phyloP scores from a whole-genome alignment of 2,329 filamentous ascomycete genomes.

The Aschersonia sp. region DNA sequence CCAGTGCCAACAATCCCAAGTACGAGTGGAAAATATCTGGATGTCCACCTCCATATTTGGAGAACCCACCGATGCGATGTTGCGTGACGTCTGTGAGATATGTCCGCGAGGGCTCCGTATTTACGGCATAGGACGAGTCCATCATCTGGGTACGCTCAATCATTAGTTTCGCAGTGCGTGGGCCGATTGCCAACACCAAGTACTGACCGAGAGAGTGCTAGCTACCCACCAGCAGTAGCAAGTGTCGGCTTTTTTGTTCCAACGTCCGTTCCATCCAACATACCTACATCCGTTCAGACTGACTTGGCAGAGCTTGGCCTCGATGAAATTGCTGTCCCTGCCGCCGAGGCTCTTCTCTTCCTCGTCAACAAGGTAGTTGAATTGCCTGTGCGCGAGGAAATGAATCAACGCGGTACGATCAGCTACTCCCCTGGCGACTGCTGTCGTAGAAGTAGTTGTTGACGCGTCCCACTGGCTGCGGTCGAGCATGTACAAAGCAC shows the following conservation, averaged over 20 bases:
- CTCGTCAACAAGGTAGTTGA: conserved; percentile 36
- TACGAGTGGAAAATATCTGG: conserved; percentile 83
- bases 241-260: conserved; percentile 85
- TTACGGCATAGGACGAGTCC: conserved; percentile 40
- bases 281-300: conserved; percentile 22
- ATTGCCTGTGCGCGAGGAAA: conserved; percentile 54
- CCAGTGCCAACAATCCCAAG: conserved; percentile 68
- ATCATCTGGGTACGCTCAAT: conserved; percentile 33
- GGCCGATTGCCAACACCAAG: background rate
- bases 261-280: conserved; percentile 77
- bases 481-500: conserved; percentile 61
- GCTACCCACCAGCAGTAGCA: conserved; percentile 93
- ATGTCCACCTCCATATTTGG: conserved; percentile 51
- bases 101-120: conserved; percentile 44
- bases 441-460: conserved; percentile 6
- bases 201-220: conserved; percentile 38
- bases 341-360: conserved; percentile 30
- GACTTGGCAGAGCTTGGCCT: conserved; percentile 19
- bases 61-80: conserved; percentile 70
- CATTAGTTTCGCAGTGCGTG: background rate
- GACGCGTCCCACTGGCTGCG: conserved; percentile 29
- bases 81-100: conserved; percentile 81
- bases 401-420: conserved; percentile 17
- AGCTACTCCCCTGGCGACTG: conserved; percentile 20
- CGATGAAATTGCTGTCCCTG: conserved; percentile 23